Base-by-base conservation (phyloP, 2,329 filamentous ascomycete genomes). In the Botryosphaeria dothidea region DNA sequence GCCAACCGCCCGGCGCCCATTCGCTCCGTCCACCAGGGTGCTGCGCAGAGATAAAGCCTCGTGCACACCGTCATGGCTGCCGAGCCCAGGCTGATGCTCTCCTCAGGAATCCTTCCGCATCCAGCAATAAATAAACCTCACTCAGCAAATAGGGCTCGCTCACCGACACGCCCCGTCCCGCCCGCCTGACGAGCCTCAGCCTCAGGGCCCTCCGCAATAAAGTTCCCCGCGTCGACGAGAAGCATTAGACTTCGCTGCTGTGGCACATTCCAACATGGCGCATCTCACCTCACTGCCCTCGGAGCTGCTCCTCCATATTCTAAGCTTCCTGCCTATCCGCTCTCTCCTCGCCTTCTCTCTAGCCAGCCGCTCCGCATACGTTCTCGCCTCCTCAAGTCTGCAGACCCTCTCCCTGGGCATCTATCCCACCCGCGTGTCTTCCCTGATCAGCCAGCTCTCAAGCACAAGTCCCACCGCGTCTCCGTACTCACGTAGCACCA, bases 331-430 rank as follows among this genome's bases (percentile, higher is more conserved):
- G 0, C 71, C 74, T 8, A 65, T 77, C 23, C 67, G 54, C 36
- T 69, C 73, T 2, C 73, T 79, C 2, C 70, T 79, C 9, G 65
- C 67, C 56, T 79, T 79, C 67, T 73, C 71, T 29, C 67, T 71
- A 51, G 75, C 75, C n/a, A 77, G 67, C 1, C 71, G 64, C 2
- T 62, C 66, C 34, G 70, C 71, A 25, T 72, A 73, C 41, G 45
- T 48, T 4, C 69, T 79, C 13, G 74, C 75, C 9, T 70, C 67
- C 17, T 70, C 71, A 27, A 76, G 71, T 57, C 67, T 78, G 4
- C 72, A 73, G 57, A 88, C 81, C 92, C 93, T 97, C 81, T 98
- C 94, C 17, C 97, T 86, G 21, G 90, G 79, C 63, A 93, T 87
- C 85, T 93, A 98, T 15, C 92, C 89, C 0, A 88, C 87, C 15